phyloP scores from a whole-genome alignment of 1,284 basidiomycete species.

The Rhodotorula sp. region DNA sequence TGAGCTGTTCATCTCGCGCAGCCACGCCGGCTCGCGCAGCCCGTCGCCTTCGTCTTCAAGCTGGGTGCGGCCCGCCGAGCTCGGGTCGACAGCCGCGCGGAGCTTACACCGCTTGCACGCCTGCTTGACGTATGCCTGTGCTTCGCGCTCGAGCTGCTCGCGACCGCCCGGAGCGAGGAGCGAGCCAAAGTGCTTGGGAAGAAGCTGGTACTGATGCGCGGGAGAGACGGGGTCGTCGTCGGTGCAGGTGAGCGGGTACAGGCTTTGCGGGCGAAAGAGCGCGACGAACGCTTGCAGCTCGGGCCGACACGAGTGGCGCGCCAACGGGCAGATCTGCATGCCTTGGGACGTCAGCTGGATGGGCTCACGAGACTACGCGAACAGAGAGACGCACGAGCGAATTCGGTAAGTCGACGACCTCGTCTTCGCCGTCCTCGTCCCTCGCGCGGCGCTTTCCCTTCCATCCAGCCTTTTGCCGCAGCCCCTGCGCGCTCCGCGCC shows the following conservation, averaged over 20 bases:
- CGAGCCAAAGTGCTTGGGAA: slow-evolving; percentile 66
- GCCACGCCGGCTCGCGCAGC: slow-evolving; percentile 9
- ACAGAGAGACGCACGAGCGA: slow-evolving; percentile 59
- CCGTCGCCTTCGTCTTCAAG: slow-evolving; percentile 1
- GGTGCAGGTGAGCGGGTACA: slow-evolving; percentile 75
- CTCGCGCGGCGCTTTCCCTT: slow-evolving; percentile 5
- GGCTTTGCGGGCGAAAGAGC: slow-evolving; percentile 69
- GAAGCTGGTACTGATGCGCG: slow-evolving; percentile 67
- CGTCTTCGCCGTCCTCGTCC: background rate
- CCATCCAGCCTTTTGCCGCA: background rate
- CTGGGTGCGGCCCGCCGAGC: background rate
- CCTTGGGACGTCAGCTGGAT: background rate
- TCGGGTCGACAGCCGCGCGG: background rate
- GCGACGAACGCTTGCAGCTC: slow-evolving; percentile 77
- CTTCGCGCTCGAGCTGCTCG: slow-evolving; percentile 40
- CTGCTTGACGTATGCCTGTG: slow-evolving; percentile 1
- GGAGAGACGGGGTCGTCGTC: slow-evolving; percentile 55
- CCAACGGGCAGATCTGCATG: slow-evolving; percentile 72
- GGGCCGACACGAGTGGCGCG: slow-evolving; percentile 79
- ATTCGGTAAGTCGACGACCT: slow-evolving; percentile 55
- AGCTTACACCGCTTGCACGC: background rate
- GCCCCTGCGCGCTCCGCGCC: background rate
- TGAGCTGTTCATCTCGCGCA: slow-evolving; percentile 1
- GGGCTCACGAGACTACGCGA: no score
- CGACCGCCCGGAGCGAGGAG: slow-evolving; percentile 55